phyloP scores from a whole-genome alignment of 1,284 basidiomycete genomes.

The Agaricales sp. region DNA sequence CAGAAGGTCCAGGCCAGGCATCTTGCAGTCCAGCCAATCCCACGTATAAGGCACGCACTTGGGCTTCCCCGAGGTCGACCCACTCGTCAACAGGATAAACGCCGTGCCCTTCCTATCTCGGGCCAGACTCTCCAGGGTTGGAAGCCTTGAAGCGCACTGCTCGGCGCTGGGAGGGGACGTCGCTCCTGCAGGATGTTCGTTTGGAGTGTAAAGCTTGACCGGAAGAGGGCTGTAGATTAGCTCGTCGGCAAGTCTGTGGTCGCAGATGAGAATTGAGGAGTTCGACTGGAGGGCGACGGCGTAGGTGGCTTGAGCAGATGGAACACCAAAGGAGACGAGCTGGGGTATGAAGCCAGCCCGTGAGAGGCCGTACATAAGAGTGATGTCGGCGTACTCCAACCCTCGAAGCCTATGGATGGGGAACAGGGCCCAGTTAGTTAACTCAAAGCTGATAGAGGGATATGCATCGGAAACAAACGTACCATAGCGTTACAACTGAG shows the following conservation, averaged over 20 bases:
- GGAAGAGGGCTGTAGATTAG: not conserved
- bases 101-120: not conserved
- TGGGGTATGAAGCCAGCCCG: not conserved
- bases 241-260: not conserved
- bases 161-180: not conserved
- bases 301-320: not conserved
- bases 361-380: not conserved
- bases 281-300: not conserved
- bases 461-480: too few species aligned
- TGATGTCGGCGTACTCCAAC: not conserved
- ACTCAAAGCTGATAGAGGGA: not conserved
- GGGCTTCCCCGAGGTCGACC: not conserved
- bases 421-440: not conserved
- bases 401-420: not conserved
- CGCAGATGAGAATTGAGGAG: not conserved
- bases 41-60: not conserved
- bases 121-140: not conserved
- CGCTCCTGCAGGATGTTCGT: not conserved
- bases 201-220: not conserved
- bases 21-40: not conserved
- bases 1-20: not conserved
- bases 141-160: not conserved
- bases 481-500: not conserved
- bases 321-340: not conserved
- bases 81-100: not conserved